A percentile compares a stretch with the other conserved stretches of the same genome.
These are phyloP conservation scores for Adenanthera pavonina DNA, from an alignment of 306 rosid species.

Conservation along the genomic window DNA sequence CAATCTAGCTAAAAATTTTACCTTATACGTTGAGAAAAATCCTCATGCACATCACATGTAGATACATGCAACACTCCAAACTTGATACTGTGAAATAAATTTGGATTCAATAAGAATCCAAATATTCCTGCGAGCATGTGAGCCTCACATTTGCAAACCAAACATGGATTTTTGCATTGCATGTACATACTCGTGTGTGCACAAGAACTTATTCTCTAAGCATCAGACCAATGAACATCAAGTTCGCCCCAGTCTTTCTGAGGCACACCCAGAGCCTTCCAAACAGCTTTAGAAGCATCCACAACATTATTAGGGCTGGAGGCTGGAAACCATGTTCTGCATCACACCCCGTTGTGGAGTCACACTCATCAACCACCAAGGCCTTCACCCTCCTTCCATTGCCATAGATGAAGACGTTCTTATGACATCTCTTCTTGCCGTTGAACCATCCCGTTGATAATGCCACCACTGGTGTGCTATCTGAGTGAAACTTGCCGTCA, in stretches of 20 bases:
- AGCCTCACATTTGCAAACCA: no score
- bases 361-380: constrained; percentile 71
- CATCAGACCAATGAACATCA: constrained; percentile 37
- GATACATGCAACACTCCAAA: neutral
- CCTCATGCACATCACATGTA: neutral
- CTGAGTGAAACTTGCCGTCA: constrained; percentile 46
- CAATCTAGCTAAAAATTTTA: neutral
- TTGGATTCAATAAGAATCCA: no score
- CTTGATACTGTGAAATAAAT: no score
- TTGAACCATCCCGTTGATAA: constrained; percentile 60
- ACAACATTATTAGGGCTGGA: constrained; percentile 43
- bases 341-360: constrained; percentile 62
- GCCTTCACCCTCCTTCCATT: constrained; percentile 58
- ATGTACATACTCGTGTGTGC: neutral
- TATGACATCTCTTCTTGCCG: constrained; percentile 42
- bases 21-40: neutral
- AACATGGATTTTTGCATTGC: no score
- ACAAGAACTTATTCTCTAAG: neutral
- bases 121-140: no score
- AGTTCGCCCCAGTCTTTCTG: constrained; percentile 33
- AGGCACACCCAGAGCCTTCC: constrained; percentile 52
- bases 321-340: constrained; percentile 51
- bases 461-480: constrained; percentile 48
- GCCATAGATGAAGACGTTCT: constrained; percentile 47
- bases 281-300: constrained; percentile 58